Evolutionary conservation across 2,329 filamentous ascomycete genomes (phyloP), one percentile per base, ranked within the genome.

Genomic region (Aphanocladium album): DNA sequence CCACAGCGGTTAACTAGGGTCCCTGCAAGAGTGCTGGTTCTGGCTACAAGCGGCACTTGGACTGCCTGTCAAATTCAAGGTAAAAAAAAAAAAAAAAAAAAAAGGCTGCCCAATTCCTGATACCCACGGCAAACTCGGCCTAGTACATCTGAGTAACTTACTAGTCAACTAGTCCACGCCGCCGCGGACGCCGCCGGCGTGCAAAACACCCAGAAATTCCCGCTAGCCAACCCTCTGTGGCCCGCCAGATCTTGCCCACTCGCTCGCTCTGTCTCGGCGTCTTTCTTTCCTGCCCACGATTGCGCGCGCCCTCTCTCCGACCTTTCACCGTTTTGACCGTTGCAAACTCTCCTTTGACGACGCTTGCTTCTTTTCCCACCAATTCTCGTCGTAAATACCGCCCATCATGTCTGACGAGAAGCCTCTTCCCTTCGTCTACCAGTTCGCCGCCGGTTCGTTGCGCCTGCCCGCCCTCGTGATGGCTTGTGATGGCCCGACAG

Each of bases 371-470:
- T 30, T 37, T 17, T 51, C 23, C 25, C n/a, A 47, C 11, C 41
- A 60, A 53, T 39, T 47, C 39, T 37, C 30, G 30, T 12, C 27
- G 39, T 46, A 16, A 21, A n/a, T 16, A 54, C 61, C 64, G 67
- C 70, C 72, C 79, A 81, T 70, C 69, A 89, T 89, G 87, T 81
- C 86, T 65, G 72, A 80, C 66, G 77, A 84, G 57, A 89, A 91
- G 79, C 91, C 93, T 62, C 86, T 97, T 68, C 91, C 91, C 62
- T 97, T 97, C 78, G 77, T 86, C 69, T 97, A 97, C 86, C 93
- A 96, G 80, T 96, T 98, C 82, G 89, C 88, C 75, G 93, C 93
- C 72, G 93, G 93, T 87, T 73, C 72, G 85, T 80, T 51, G 51
- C 60, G 51, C 49, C 9, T 30, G 30, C 30, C n/a, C 19, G 49